phyloP scores from a whole-genome alignment of 257 asterid species.

The Nemophila menziesii region DNA sequence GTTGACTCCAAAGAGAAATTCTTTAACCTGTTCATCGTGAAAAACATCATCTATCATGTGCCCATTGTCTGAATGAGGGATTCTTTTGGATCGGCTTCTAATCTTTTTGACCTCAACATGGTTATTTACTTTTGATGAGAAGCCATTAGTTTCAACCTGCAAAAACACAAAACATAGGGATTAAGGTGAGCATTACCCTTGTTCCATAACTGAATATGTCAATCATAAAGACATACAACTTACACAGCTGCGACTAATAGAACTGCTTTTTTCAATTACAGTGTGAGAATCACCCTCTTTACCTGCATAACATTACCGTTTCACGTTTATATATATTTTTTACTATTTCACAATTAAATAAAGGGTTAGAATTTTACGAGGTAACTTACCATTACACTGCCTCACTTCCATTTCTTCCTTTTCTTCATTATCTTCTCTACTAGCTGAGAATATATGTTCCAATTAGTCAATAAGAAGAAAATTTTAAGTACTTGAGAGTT shows the following conservation, averaged over 20 bases:
- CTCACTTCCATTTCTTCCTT: constrained; percentile 22
- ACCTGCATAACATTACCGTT: constrained; percentile 32
- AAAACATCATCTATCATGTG: constrained; percentile 38
- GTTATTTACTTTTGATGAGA: constrained; percentile 33
- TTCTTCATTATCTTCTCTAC: constrained; percentile 35
- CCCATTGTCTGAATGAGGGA: constrained; percentile 35
- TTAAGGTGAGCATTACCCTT: constrained; percentile 39
- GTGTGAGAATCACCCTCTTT: constrained; percentile 22
- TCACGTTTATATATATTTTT: not conserved
- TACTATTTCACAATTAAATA: not conserved
- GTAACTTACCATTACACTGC: constrained; percentile 31
- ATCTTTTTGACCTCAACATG: constrained; percentile 26
- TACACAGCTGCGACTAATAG: constrained; percentile 91
- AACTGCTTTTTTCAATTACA: constrained; percentile 28
- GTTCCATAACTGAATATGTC: constrained; percentile 26
- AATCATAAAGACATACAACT: constrained; percentile 93
- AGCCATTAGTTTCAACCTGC: constrained; percentile 84
- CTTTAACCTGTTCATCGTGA: constrained; percentile 63
- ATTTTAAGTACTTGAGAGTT: not conserved
- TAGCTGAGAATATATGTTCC: constrained; percentile 33
- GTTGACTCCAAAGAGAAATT: not conserved
- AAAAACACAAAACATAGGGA: constrained; percentile 21
- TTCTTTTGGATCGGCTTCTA: constrained; percentile 31
- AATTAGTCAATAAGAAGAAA: constrained; percentile 16
- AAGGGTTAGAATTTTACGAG: not conserved